Evolutionary conservation across 805 yeast species (phyloP), one percentile per base, ranked within the genome.

Genomic region (Candida sonorensis): DNA sequence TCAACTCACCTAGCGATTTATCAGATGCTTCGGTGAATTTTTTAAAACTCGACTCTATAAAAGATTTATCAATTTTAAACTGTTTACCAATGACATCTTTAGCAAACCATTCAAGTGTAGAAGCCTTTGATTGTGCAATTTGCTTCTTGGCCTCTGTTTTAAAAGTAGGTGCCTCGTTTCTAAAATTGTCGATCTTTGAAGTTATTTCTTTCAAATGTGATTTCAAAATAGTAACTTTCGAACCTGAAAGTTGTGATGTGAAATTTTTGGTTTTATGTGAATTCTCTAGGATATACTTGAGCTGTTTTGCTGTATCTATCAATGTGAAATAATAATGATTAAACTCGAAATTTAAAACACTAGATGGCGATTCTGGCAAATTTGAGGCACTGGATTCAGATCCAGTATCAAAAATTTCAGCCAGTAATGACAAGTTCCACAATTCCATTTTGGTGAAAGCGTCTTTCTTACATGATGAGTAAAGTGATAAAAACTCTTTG

Each of bases 361-460:
- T 26, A 5, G 32, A 26, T 1, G 54, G 53, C 10, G 27, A 24
- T 3, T 36, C 30, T 11, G 49, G 47, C 7, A 41, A 10, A 10
- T 28, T 25, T 7, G 18, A 11, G 0, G 34, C 31, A 3, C 26
- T 10, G 7, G 24, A n/a, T 9, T 17, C 27, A 3, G 37, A 21
- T 3, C 11, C 18, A 21, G 31, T 21, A 13, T 34, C 38, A 5
- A 42, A 25, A 17, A 43, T 23, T 20, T 35, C 31, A 2, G 37
- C 29, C 17, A 53, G 25, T 4, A 44, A 19, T 10, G 43, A 36
- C 7, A 53, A 36, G 12, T 50, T 44, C 67, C 68, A 66, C 23
- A 42, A 44, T 33, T 68, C 74, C 11, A 57, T 55, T 1, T 36
- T 45, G 0, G 67, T 59, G 19, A 64, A 51, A 31, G 48, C 52